These are phyloP conservation scores for Chaetomium olivaceum DNA, from an alignment of 2,329 filamentous ascomycete species.

Conservation along the genomic window DNA sequence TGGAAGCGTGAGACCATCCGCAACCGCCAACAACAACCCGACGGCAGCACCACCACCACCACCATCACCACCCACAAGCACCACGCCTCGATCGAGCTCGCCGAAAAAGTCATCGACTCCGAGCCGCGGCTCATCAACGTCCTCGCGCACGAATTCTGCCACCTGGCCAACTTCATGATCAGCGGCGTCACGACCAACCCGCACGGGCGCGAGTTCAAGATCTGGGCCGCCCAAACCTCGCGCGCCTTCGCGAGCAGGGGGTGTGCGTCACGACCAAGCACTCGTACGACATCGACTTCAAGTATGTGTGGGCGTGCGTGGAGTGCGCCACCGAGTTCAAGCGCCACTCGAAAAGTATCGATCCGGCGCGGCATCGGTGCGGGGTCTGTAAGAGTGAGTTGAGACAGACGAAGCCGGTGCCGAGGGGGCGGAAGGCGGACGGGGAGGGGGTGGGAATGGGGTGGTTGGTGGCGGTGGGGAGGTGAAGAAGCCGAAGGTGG, in stretches of 20 bases:
- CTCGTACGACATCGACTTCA: constrained; percentile 85
- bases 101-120: constrained; percentile 81
- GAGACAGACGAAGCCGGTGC: constrained; percentile 76
- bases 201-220: constrained; percentile 82
- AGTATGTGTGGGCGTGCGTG: constrained; percentile 81
- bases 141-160: constrained; percentile 95
- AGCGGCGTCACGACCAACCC: constrained; percentile 72
- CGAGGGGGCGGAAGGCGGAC: constrained; percentile 50
- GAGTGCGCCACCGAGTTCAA: constrained; percentile 72
- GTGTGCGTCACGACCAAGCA: constrained; percentile 88
- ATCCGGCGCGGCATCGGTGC: constrained; percentile 70
- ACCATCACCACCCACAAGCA: constrained; percentile 44
- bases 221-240: constrained; percentile 62
- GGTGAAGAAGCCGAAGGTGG: constrained; percentile 36
- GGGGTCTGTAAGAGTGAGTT: constrained; percentile 72
- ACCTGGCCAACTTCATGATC: constrained; percentile 89
- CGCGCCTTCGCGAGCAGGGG: constrained; percentile 55
- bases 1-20: constrained; percentile 64
- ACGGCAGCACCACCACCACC: constrained; percentile 8
- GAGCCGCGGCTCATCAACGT: constrained; percentile 80
- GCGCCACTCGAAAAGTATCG: constrained; percentile 82
- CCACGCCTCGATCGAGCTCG: constrained; percentile 83
- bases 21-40: constrained; percentile 35
- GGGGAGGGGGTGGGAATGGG: constrained; percentile 22
- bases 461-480: constrained; percentile 18